Evolutionary conservation across 805 yeast species (phyloP).

Genomic region (Ascoidea asiatica): DNA sequence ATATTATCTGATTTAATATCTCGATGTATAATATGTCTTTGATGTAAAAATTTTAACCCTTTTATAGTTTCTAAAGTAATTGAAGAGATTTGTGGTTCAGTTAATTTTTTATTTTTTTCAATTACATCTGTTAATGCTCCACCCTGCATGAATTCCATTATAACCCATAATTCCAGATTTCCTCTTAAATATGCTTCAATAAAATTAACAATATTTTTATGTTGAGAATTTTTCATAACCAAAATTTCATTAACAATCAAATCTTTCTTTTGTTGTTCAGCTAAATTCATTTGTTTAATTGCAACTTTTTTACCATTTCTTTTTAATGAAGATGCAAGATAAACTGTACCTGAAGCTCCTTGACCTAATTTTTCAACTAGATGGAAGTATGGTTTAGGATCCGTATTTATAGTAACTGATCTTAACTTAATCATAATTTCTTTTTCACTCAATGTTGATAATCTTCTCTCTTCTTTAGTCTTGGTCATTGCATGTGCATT

Average conservation of each 20-base stretch:
- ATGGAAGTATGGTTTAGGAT: constrained; percentile 71
- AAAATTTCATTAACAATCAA: constrained; percentile 89
- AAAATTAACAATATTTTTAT: constrained; percentile 89
- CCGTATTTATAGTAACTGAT: constrained; percentile 68
- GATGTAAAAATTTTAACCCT: constrained; percentile 86
- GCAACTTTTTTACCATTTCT: constrained; percentile 65
- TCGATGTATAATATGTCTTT: constrained; percentile 86
- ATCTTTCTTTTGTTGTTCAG: constrained; percentile 88
- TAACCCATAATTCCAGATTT: constrained; percentile 84
- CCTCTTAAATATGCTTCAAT: constrained; percentile 80
- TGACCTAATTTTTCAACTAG: constrained; percentile 85
- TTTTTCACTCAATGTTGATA: constrained; percentile 64
- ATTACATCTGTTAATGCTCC: constrained; percentile 94
- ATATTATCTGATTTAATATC: constrained; percentile 97
- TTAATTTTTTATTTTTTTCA: constrained; percentile 61
- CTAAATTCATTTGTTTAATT: constrained; percentile 88
- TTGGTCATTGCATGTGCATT: no score
- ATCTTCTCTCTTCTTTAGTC: constrained; percentile 26
- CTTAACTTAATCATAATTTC: constrained; percentile 73
- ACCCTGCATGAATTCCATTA: constrained; percentile 99
- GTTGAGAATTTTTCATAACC: constrained; percentile 93
- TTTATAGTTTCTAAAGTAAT: constrained; percentile 82
- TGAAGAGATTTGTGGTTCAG: constrained; percentile 83
- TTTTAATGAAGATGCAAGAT: constrained; percentile 56
- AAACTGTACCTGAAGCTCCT: constrained; percentile 97